These are phyloP conservation scores for Backusella tarrabulga DNA, from an alignment of 192 early-diverging fungal genomes.

Conservation along the genomic window DNA sequence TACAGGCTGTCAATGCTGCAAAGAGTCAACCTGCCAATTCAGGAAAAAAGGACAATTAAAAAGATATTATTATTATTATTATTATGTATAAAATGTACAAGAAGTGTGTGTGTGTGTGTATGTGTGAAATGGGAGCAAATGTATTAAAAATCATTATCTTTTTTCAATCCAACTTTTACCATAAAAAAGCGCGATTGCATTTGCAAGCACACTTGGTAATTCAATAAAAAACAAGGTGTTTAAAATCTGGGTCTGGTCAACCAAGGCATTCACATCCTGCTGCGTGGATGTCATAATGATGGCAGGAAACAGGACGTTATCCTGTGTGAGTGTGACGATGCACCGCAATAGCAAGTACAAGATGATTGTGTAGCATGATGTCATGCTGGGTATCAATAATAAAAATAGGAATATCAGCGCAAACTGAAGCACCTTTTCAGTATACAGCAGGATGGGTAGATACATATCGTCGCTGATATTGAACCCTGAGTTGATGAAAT, in stretches of 20 bases:
- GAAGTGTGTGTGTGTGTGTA: too few relatives aligned
- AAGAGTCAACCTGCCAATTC: conserved; percentile 29
- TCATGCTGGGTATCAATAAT: background rate
- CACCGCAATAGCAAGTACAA: background rate
- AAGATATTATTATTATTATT: background rate
- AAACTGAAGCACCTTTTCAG: background rate
- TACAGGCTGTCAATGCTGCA: conserved; percentile 58
- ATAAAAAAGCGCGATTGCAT: background rate
- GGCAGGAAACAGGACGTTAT: background rate
- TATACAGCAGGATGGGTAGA: background rate
- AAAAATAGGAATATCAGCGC: background rate
- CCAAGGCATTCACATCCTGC: background rate
- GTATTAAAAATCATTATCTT: background rate
- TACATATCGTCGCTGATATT: background rate
- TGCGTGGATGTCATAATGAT: background rate
- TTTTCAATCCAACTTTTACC: conserved; percentile 2
- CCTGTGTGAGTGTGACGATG: background rate
- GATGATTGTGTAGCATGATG: background rate
- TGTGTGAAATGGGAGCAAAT: background rate
- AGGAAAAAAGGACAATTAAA: conserved; percentile 9
- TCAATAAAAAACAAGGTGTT: background rate
- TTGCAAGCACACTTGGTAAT: background rate
- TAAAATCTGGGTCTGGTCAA: background rate
- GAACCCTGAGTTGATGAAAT: background rate
- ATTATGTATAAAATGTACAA: background rate